Evolutionary conservation across 2,329 filamentous ascomycete genomes (phyloP), one percentile per base, ranked within the genome.

Genomic region (Colletotrichum sansevieriae): DNA sequence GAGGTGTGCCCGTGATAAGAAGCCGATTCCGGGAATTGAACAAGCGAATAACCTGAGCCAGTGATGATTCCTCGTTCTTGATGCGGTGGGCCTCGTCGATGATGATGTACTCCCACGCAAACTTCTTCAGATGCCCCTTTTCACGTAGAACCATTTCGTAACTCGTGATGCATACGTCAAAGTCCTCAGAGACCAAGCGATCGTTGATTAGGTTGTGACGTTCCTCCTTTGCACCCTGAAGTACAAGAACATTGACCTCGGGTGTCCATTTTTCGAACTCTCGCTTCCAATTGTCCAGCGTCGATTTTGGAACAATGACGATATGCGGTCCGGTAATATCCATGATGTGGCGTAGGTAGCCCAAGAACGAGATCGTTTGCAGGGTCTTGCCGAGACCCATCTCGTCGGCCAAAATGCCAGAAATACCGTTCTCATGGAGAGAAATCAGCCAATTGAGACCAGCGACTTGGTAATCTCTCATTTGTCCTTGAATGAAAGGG

Each of bases 31-130:
- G 90, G 5, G 96, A 99, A 81, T 95, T 93, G 85, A 99, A 99
- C 61, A 98, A 84, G 73, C 96, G 93, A 72, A 99, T 97, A 73
- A 98, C 97, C 76, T 98, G 95, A 3, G 96, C 95, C 3, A 99
- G 86, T 0, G 96, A 98, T 0, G 96, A 99, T 79, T 98, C 94
- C 78, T 99, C 96, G 80, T 99, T 99, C 85, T 99, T 99, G 87
- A 99, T 99, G 70, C 96, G 94, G 80, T 99, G 96, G 2, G 96
- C 89, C 82, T 99, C 96, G 75, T 99, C 96, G 72, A 99, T 97
- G 74, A 99, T 97, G 80, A 99, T 99, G 81, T 99, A 99, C 79
- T 99, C 95, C 96, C 96, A 99, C 0, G 96, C 95, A 78, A 99
- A 97, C 80, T 98, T 98, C 83, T 96, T 97, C 73, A 99, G 81